Evolutionary conservation across 306 rosid species (phyloP).

Genomic region (Cucurbita pepo): DNA sequence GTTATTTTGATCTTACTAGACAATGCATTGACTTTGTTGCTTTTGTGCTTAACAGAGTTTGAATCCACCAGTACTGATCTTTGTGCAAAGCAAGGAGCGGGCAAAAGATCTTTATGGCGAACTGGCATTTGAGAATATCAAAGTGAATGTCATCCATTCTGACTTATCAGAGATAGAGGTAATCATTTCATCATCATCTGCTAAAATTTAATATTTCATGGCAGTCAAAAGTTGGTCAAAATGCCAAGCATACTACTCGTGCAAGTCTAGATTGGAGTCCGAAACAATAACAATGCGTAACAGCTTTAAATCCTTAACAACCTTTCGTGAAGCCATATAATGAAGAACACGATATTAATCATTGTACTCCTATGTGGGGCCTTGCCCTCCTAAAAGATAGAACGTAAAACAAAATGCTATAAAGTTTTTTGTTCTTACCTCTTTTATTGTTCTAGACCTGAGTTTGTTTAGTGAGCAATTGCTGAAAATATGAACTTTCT

Average conservation of each 20-base stretch:
- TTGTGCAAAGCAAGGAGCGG: conserved; percentile 94
- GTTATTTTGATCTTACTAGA: conserved; percentile 12
- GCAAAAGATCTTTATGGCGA: conserved; percentile 79
- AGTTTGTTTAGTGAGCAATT: not conserved
- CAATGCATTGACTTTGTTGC: conserved; percentile 2
- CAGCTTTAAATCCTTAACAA: not conserved
- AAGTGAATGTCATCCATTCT: conserved; percentile 80
- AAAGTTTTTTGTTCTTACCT: not conserved
- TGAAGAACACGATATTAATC: not conserved
- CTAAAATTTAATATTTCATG: no score
- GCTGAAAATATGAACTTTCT: not conserved
- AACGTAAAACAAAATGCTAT: not conserved
- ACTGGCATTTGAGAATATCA: conserved; percentile 52
- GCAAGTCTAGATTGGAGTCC: not conserved
- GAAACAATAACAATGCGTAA: not conserved
- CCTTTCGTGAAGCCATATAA: not conserved
- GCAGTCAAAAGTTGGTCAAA: not conserved
- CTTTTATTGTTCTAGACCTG: not conserved
- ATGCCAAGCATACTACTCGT: not conserved
- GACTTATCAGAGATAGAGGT: conserved; percentile 73
- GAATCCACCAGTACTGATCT: conserved; percentile 79
- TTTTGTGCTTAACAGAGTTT: conserved; percentile 33
- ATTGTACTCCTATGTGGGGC: not conserved
- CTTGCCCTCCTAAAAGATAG: not conserved
- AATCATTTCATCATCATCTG: conserved; percentile 8